phyloP scores from a whole-genome alignment of 345 rosid genomes.

The Cardamine occulta region DNA sequence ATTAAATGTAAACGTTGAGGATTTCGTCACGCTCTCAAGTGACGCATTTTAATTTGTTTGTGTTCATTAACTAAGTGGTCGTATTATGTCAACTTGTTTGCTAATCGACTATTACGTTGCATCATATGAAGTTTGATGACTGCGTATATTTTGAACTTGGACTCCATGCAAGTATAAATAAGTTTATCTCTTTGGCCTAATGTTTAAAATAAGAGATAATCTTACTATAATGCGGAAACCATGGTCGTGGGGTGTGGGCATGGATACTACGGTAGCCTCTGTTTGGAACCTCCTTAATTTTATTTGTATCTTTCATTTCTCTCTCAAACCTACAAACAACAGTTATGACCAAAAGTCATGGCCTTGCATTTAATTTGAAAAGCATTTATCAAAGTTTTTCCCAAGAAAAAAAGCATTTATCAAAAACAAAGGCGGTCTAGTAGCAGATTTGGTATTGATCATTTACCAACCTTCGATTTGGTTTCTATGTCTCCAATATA shows the following conservation, averaged over 20 bases:
- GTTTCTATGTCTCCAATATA: background rate
- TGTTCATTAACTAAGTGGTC: background rate
- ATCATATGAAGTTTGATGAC: background rate
- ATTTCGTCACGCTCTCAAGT: background rate
- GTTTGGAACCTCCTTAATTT: no score
- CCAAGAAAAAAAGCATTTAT: no score
- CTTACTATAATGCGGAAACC: no score
- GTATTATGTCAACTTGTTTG: background rate
- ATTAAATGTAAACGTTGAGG: slow-evolving; percentile 8
- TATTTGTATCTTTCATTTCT: no score
- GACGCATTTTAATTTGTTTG: background rate
- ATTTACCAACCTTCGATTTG: background rate
- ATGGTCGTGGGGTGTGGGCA: no score
- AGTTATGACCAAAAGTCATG: no score
- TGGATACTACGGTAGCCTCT: no score
- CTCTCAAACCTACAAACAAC: no score
- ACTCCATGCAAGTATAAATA: background rate
- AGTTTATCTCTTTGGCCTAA: background rate
- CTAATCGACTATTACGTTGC: background rate
- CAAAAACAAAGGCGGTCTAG: background rate
- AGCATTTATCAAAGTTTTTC: no score
- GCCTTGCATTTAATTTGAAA: no score
- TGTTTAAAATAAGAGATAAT: background rate
- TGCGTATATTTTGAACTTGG: background rate
- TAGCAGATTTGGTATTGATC: slow-evolving; percentile 11